Conservation (phyloP, 2,329 filamentous ascomycete genomes). For the Acrocalymma vagum region DNA sequence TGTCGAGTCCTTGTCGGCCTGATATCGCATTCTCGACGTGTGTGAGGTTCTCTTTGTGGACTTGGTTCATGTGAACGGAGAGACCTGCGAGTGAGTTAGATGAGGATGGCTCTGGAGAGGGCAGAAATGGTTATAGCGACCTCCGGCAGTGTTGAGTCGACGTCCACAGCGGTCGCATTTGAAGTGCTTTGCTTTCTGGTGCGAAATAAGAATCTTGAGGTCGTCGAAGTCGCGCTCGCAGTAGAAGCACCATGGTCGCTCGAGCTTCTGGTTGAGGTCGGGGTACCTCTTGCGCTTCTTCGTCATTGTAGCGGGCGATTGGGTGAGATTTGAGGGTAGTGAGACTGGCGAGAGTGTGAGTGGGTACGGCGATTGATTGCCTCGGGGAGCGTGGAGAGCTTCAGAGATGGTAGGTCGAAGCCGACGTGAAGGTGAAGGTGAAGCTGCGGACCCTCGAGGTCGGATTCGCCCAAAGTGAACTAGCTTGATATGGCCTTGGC, state of each 20-base stretch:
- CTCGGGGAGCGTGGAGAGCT: too few relatives aligned
- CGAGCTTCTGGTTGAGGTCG: constrained; percentile 86
- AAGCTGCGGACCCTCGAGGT: constrained; percentile 1
- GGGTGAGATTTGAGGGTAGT: neutral
- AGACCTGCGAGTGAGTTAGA: constrained; percentile 67
- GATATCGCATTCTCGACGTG: constrained; percentile 92
- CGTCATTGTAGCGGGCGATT: constrained; percentile 32
- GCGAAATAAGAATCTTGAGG: constrained; percentile 92
- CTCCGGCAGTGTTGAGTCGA: constrained; percentile 91
- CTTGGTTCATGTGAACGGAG: constrained; percentile 96
- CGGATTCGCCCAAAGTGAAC: too few relatives aligned
- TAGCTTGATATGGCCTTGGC: too few relatives aligned
- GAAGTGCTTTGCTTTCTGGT: constrained; percentile 99
- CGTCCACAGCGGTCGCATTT: constrained; percentile 93
- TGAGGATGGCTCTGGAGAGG: neutral
- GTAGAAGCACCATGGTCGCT: constrained; percentile 97
- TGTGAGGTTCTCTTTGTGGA: constrained; percentile 91
- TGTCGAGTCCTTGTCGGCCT: constrained; percentile 83
- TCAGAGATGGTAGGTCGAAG: constrained; percentile 2
- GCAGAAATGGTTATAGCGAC: constrained; percentile 64
- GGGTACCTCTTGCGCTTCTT: constrained; percentile 92
- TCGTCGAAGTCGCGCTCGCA: constrained; percentile 99
- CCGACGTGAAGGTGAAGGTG: neutral
- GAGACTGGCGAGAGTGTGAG: neutral
- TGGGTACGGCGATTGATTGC: neutral